Conservation (phyloP, 805 yeast species). For the Priceomyces melissophilus region DNA sequence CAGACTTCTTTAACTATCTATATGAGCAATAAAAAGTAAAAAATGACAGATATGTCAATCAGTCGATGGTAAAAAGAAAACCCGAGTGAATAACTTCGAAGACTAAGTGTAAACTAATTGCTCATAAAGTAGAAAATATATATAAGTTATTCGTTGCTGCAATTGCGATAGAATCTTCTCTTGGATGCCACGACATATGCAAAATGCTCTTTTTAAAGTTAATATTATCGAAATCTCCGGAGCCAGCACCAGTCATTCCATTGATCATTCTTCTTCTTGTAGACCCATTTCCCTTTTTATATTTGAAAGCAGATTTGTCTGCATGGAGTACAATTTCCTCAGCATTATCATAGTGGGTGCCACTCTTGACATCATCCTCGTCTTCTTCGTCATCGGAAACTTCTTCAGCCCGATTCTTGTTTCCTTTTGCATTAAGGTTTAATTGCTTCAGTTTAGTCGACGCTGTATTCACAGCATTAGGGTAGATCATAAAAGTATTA, state of each 20-base stretch:
- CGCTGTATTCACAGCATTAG: constrained; percentile 56
- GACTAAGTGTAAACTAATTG: neutral
- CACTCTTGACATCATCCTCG: constrained; percentile 9
- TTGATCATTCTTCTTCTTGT: constrained; percentile 49
- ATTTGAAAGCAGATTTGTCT: constrained; percentile 94
- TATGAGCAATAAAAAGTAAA: neutral
- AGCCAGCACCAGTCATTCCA: constrained; percentile 45
- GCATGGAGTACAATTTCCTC: constrained; percentile 84
- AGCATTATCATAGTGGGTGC: constrained; percentile 24
- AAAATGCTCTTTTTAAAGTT: constrained; percentile 93
- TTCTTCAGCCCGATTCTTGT: constrained; percentile 9
- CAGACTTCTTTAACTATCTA: neutral
- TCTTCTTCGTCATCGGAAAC: constrained; percentile 20
- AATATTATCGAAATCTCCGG: constrained; percentile 71
- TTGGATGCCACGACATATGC: constrained; percentile 98
- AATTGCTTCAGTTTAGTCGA: neutral
- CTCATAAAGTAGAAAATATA: constrained; percentile 71
- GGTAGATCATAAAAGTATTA: constrained; percentile 95
- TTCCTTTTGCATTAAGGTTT: constrained; percentile 3
- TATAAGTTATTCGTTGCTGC: constrained; percentile 96
- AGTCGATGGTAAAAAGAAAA: too few relatives aligned
- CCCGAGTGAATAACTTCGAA: neutral
- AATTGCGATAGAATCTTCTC: constrained; percentile 92
- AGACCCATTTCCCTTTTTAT: constrained; percentile 53
- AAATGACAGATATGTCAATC: neutral